A percentile compares a stretch with the other conserved stretches of the same genome.
phyloP scores from a whole-genome alignment of 768 basidiomycete genomes.

The Leccinum aurantiacum region DNA sequence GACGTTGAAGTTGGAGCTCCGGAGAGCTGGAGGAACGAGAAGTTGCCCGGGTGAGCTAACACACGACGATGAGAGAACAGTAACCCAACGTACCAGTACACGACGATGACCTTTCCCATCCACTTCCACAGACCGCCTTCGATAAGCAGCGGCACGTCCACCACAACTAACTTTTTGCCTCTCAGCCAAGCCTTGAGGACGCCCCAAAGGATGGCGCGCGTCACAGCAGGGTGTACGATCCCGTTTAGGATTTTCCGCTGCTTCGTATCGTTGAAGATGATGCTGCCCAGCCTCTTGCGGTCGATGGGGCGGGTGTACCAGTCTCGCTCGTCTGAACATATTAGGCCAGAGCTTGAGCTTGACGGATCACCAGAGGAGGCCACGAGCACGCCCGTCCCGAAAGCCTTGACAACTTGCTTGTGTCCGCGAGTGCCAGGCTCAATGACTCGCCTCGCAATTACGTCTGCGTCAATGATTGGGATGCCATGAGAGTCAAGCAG shows the following conservation, averaged over 20 bases:
- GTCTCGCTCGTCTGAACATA: neutral
- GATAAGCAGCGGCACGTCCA: constrained; percentile 92
- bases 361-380: constrained; percentile 15
- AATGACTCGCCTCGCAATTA: constrained; percentile 83
- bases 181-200: constrained; percentile 70
- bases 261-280: constrained; percentile 78
- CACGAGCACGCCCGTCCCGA: constrained; percentile 68
- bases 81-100: constrained; percentile 72
- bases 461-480: constrained; percentile 92
- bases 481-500: constrained; percentile 65
- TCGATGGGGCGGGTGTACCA: constrained; percentile 67
- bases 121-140: constrained; percentile 84
- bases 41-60: neutral
- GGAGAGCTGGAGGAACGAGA: constrained; percentile 53
- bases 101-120: constrained; percentile 83
- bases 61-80: neutral
- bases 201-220: constrained; percentile 68
- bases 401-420: constrained; percentile 60
- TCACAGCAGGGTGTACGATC: constrained; percentile 92
- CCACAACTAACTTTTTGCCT: constrained; percentile 75
- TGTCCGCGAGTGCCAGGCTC: constrained; percentile 79
- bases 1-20: constrained; percentile 78
- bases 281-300: constrained; percentile 75
- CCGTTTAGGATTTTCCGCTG: constrained; percentile 74
- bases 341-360: neutral